Conservation (phyloP, 1,284 basidiomycete genomes). For the Hymenochaete sp. region DNA sequence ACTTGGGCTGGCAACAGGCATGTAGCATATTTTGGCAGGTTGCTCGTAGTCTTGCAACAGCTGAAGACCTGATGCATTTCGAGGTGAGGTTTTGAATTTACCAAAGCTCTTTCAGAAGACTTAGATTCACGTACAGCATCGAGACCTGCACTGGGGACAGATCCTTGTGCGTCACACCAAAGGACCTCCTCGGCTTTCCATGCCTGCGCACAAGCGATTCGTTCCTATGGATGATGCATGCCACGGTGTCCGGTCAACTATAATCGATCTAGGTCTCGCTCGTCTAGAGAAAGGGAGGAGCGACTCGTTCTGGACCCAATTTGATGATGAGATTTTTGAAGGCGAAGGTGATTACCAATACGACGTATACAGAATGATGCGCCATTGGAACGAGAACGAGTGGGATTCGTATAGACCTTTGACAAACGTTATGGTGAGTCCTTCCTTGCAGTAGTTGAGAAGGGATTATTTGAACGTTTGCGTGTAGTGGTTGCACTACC, state of each 20-base stretch:
- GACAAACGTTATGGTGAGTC: slow-evolving; percentile 82
- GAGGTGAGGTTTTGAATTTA: slow-evolving; percentile 53
- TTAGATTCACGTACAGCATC: slow-evolving; percentile 53
- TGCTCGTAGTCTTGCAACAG: slow-evolving; percentile 62
- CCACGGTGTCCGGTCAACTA: slow-evolving; percentile 65
- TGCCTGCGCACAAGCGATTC: slow-evolving; percentile 27
- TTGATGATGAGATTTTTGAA: slow-evolving; percentile 77
- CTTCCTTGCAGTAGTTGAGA: background rate
- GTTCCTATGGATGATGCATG: slow-evolving; percentile 49
- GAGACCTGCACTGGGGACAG: slow-evolving; percentile 98
- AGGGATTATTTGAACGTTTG: background rate
- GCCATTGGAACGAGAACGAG: slow-evolving; percentile 40
- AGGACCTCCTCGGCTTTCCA: slow-evolving; percentile 24
- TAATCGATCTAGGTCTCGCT: slow-evolving; percentile 94
- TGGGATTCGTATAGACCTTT: slow-evolving; percentile 74
- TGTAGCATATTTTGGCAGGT: slow-evolving; percentile 90
- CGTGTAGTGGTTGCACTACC: slow-evolving; percentile 75
- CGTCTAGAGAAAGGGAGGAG: slow-evolving; percentile 52
- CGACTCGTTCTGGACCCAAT: slow-evolving; percentile 61
- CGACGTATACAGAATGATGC: slow-evolving; percentile 90
- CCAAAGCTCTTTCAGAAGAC: background rate
- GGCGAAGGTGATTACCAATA: slow-evolving; percentile 91
- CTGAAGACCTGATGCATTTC: slow-evolving; percentile 73
- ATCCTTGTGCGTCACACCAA: slow-evolving; percentile 66
- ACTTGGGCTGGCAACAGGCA: slow-evolving; percentile 76